phyloP scores from a whole-genome alignment of 805 yeast species.

The Candida stauntonica region DNA sequence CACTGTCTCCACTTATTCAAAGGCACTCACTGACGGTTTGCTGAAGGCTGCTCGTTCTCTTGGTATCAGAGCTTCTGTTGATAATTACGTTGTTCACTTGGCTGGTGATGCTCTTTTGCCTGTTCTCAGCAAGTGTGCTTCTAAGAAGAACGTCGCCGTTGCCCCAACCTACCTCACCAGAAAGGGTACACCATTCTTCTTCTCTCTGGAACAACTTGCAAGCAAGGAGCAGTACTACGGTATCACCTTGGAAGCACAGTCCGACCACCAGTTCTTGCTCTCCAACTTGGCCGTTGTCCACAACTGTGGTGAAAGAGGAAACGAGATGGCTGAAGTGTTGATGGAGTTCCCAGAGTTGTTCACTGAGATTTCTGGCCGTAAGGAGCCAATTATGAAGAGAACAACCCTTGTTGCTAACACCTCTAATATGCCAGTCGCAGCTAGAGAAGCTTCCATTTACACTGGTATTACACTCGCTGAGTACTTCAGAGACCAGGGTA shows the following conservation, averaged over 20 bases:
- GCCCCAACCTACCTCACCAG: constrained; percentile 5
- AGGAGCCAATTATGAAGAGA: constrained; percentile 99
- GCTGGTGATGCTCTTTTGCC: constrained; percentile 26
- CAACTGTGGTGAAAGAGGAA: constrained; percentile 88
- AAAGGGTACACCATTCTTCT: constrained; percentile 24
- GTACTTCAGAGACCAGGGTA: constrained; percentile 99
- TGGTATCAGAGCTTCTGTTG: constrained; percentile 36
- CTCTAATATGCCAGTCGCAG: constrained; percentile 99
- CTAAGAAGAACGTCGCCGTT: constrained; percentile 15
- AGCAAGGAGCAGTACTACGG: constrained; percentile 40
- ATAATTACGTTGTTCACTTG: constrained; percentile 21
- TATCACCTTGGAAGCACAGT: constrained; percentile 31
- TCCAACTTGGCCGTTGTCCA: constrained; percentile 33
- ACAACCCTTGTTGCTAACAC: constrained; percentile 98
- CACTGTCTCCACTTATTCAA: constrained; percentile 30
- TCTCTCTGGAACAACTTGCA: constrained; percentile 27
- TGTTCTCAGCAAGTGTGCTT: constrained; percentile 28
- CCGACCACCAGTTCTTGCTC: constrained; percentile 41
- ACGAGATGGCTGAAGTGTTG: constrained; percentile 98
- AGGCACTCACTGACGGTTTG: constrained; percentile 33
- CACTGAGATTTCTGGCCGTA: constrained; percentile 86
- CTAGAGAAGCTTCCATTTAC: constrained; percentile 98
- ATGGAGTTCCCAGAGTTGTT: constrained; percentile 99
- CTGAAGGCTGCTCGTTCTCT: constrained; percentile 39
- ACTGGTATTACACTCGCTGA: constrained; percentile 99